Evolutionary conservation across 306 rosid genomes (phyloP), one percentile per base, ranked within the genome.

Genomic region (Ziziphus jujuba): DNA sequence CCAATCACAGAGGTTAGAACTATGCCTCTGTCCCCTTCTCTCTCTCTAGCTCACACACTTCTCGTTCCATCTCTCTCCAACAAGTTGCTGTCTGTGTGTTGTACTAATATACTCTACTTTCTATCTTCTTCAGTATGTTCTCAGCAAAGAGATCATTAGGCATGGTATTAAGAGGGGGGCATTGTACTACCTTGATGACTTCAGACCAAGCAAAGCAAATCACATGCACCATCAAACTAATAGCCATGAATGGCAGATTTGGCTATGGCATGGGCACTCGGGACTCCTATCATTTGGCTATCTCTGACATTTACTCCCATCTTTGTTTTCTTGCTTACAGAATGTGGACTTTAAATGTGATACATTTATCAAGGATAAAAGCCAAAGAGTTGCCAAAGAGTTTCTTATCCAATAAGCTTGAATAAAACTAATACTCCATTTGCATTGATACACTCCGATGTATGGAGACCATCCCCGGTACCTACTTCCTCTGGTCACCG

Each of bases 231-330:
- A 50, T 34, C 34, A 65, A 8, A 25, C 60, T 6, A 66, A 34
- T 66, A 52, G 21, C 19, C n/a, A 66, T 2, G 71, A 66, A 52
- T 2, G 34, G 6, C 28, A 66, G 6, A 66, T 50, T 52, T 66
- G 61, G 59, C 49, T 66, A 10, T 66, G 61, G 50, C 50, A 66
- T 66, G 1, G 49, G 62, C 43, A n/a, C 63, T 67, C 55, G 38
- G 63, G 72, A 22, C 62, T 36, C 10, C 62, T 24, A 14, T 56
- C 72, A 21, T 66, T 66, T 66, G 71, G 71, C 20, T 66, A 56
- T 40, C 52, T 34, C 9, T n/a, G 23, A 15, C 14, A 67, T 21
- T 5, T 36, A 55, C 40, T 36, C 35, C 63, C 17, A 36, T n/a
- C 14, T 34, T 59, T 17, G 16, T 35, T 48, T 48, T 48, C 2